phyloP scores from a whole-genome alignment of 2,329 filamentous ascomycete genomes.

The Ascochyta clinopodiicola region DNA sequence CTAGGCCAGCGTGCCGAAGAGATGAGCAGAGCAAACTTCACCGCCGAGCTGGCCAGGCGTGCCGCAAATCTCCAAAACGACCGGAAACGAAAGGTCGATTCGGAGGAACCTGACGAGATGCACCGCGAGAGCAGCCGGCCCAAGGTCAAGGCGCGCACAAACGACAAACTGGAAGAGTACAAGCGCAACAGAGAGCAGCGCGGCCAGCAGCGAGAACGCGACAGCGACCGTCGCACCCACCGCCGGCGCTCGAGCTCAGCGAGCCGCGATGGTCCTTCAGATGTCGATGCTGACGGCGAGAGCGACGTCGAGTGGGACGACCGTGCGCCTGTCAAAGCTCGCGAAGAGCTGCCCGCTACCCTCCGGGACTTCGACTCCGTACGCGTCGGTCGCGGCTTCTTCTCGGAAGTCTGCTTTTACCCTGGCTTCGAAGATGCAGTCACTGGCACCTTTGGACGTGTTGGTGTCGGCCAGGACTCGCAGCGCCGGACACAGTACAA shows the following conservation, averaged over 20 bases:
- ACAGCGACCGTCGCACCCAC: conserved; percentile 57
- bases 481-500: conserved; percentile 81
- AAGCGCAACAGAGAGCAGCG: conserved; percentile 64
- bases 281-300: conserved; percentile 70
- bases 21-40: conserved; percentile 81
- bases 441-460: conserved; percentile 81
- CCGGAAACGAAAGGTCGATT: conserved; percentile 76
- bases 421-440: conserved; percentile 86
- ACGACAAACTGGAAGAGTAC: conserved; percentile 75
- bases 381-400: conserved; percentile 82
- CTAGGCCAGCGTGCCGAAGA: conserved; percentile 86
- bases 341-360: conserved; percentile 72
- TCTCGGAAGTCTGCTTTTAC: conserved; percentile 91
- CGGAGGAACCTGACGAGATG: conserved; percentile 78
- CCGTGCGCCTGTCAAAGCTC: conserved; percentile 57
- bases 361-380: conserved; percentile 84
- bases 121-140: conserved; percentile 69
- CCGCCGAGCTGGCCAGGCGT: conserved; percentile 79
- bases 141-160: conserved; percentile 63
- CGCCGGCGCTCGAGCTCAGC: conserved; percentile 52
- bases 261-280: conserved; percentile 54
- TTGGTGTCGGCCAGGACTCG: conserved; percentile 80
- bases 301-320: conserved; percentile 80
- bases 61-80: conserved; percentile 70
- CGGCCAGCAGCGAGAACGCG: conserved; percentile 61